These are phyloP conservation scores for Lyophyllum shimeji DNA, from an alignment of 768 basidiomycete species.

Conservation along the genomic window DNA sequence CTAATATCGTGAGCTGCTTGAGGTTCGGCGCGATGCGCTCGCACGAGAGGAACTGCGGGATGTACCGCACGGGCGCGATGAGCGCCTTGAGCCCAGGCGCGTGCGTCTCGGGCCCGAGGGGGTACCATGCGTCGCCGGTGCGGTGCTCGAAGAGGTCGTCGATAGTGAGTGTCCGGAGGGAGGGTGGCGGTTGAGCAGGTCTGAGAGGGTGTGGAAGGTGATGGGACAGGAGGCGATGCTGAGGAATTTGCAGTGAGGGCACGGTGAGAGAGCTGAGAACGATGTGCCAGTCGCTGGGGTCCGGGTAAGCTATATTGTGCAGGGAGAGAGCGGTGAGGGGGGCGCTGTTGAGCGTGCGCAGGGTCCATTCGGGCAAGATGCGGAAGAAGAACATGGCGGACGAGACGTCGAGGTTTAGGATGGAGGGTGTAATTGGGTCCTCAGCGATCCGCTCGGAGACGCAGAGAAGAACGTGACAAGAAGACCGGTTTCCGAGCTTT, in stretches of 20 bases:
- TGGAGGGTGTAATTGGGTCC: no score
- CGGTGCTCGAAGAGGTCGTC: background rate
- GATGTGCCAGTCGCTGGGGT: background rate
- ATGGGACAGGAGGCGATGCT: background rate
- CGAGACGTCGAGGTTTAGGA: background rate
- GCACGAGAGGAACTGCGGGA: background rate
- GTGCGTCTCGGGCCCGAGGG: background rate
- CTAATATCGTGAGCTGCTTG: background rate
- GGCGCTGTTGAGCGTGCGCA: background rate
- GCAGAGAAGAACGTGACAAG: no score
- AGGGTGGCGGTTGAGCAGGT: background rate
- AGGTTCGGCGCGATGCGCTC: background rate
- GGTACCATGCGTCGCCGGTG: background rate
- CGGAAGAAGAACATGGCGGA: constrained; percentile 2
- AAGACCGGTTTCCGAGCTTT: background rate
- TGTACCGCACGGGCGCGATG: background rate
- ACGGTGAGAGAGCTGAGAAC: background rate
- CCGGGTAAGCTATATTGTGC: background rate
- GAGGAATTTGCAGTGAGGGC: background rate
- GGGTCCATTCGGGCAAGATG: background rate
- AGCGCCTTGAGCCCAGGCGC: background rate
- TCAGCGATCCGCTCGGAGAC: no score
- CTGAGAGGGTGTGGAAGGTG: background rate
- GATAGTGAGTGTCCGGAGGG: background rate
- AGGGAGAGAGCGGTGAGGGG: background rate